Evolutionary conservation across 805 yeast species (phyloP), one percentile per base, ranked within the genome.

Genomic region (Suhomyces vadensis): DNA sequence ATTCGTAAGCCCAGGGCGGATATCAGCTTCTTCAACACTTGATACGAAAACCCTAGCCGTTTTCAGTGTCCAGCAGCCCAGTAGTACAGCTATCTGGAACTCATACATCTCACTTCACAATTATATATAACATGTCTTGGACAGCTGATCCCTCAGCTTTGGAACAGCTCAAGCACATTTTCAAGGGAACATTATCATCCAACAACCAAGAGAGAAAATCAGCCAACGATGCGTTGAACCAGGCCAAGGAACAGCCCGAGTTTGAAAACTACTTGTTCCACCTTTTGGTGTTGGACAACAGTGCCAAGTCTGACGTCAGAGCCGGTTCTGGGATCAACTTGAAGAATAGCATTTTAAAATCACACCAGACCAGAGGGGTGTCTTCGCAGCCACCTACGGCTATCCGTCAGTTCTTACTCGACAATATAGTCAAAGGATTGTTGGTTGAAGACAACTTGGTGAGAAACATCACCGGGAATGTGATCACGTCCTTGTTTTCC

Each of bases 251-350:
- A 11, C 87, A 85, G 56, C 83, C 88, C 0, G 95, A 90, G 61
- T 79, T 89, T 53, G 85, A 85, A 54, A 87, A 87, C 62, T 92
- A 92, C 63, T 70, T 92, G 22, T 74, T 87, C 27, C 80, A 79
- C 55, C 75, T 91, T 36, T 71, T 94, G 31, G 78, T 87, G 14
- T 63, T 65, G 31, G 83, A 82, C 35, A 68, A 73, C 14, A 37
- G 52, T 23, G 67, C 76, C 7, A 65, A 68, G n/a, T 64, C 81
- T 0, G 81, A 80, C 33, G 74, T 82, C 7, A 75, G 97, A 41
- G 96, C 96, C 0, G 83, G 95, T 0, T 92, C 97, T 1, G 99
- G 98, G 7, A 65, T 91, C 47, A 73, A 83, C 56, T 75, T 94
- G 63, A 92, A 94, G 60, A 92, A 91, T 64, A 78, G 78, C 49